phyloP scores from a whole-genome alignment of 768 basidiomycete genomes.

The Suillus variegatus region DNA sequence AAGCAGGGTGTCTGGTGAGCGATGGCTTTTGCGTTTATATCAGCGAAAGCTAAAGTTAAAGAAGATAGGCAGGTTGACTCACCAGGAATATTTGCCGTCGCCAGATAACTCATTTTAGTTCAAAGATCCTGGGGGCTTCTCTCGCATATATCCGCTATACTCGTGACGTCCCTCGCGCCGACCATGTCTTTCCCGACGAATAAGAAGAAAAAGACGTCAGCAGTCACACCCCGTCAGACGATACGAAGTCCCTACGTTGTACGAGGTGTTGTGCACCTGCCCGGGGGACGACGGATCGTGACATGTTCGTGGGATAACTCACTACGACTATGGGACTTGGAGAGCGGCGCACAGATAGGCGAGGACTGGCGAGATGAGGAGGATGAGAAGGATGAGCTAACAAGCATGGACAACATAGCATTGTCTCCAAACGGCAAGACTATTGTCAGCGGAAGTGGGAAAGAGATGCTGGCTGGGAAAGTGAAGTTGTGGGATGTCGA shows the following conservation, averaged over 20 bases:
- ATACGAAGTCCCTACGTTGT: fast-evolving
- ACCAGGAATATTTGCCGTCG: not conserved
- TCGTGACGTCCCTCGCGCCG: not conserved
- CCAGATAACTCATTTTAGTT: not conserved
- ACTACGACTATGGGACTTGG: not conserved
- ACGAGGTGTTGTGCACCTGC: not conserved
- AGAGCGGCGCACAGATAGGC: not conserved
- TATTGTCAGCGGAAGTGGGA: not conserved
- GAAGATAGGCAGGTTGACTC: not conserved
- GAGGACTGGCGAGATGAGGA: not conserved
- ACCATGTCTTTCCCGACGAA: not conserved
- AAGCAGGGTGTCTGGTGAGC: too few species aligned
- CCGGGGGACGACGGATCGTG: not conserved
- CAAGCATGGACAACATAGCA: not conserved
- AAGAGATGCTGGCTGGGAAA: too few species aligned
- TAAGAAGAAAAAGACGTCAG: not conserved
- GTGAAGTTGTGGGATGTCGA: too few species aligned
- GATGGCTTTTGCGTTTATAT: not conserved
- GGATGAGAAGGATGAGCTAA: too few species aligned
- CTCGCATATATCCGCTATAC: not conserved
- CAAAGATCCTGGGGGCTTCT: not conserved
- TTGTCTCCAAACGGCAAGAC: not conserved
- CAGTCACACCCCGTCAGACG: not conserved
- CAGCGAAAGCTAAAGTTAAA: too few species aligned
- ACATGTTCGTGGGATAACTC: not conserved